Percentiles rank a stretch among this genome's conserved stretches.
Conservation (phyloP, 208 protist species). For the Leishmania amazonensis region DNA sequence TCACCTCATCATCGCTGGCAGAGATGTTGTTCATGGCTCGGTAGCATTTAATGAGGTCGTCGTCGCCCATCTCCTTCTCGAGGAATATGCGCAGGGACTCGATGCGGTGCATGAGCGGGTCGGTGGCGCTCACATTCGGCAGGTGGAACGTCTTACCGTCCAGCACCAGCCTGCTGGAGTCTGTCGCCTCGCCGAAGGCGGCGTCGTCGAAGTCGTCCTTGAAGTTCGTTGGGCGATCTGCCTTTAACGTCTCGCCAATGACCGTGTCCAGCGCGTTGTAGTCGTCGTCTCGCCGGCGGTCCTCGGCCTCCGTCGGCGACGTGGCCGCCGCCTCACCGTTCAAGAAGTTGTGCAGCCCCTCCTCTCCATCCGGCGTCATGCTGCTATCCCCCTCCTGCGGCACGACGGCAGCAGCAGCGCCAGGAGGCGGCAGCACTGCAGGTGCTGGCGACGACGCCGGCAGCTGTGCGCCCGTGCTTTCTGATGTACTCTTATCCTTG, state of each 20-base stretch:
- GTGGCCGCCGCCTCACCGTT: slow-evolving; percentile 58
- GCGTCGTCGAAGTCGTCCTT: slow-evolving; percentile 77
- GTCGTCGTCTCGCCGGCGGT: slow-evolving; percentile 52
- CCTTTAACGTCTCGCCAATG: slow-evolving; percentile 58
- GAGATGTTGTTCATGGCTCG: slow-evolving; percentile 78
- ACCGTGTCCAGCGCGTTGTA: slow-evolving; percentile 72
- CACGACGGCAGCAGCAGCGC: background rate
- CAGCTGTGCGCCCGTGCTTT: slow-evolving; percentile 28
- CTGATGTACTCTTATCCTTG: slow-evolving; percentile 1
- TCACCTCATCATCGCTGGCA: slow-evolving; percentile 73
- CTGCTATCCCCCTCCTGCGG: slow-evolving; percentile 5
- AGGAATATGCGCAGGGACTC: slow-evolving; percentile 91
- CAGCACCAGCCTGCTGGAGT: slow-evolving; percentile 79
- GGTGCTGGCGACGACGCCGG: background rate
- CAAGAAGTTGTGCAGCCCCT: slow-evolving; percentile 59
- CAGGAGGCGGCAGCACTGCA: background rate
- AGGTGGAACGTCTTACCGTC: slow-evolving; percentile 90
- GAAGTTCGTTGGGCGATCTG: slow-evolving; percentile 3
- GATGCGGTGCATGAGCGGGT: slow-evolving; percentile 91
- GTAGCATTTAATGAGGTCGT: slow-evolving; percentile 71
- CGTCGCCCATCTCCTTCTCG: slow-evolving; percentile 81
- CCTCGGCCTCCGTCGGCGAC: slow-evolving; percentile 33
- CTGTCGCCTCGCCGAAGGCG: slow-evolving; percentile 42
- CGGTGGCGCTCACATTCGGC: slow-evolving; percentile 71
- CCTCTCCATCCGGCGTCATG: slow-evolving; percentile 50